These are phyloP conservation scores for Schizosaccharomyces cryophilus DNA, from an alignment of 805 yeast species.

Conservation along the genomic window DNA sequence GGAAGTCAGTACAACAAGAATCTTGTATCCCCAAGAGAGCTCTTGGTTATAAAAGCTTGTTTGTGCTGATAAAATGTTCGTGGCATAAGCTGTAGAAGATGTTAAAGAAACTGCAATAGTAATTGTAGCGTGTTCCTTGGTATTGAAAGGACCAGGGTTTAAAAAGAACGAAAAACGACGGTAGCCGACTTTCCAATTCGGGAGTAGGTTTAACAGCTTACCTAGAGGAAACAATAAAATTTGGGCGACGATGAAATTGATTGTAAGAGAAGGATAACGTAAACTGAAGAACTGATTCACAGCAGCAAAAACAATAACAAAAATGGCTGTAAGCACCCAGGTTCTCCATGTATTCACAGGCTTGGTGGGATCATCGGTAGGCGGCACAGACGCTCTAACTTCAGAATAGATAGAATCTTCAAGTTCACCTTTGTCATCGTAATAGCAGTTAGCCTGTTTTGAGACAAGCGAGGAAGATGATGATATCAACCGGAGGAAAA, in stretches of 20 bases:
- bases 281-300: constrained; percentile 24
- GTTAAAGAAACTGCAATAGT: constrained; percentile 23
- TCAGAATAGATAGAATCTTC: constrained; percentile 20
- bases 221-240: constrained; percentile 40
- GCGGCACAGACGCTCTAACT: constrained; percentile 26
- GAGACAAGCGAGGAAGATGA: too few species aligned
- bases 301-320: constrained; percentile 9
- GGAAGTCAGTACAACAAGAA: constrained; percentile 28
- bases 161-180: constrained; percentile 15
- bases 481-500: too few species aligned
- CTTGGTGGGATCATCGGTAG: constrained; percentile 20
- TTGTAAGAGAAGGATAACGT: constrained; percentile 28
- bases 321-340: constrained; percentile 14
- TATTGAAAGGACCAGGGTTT: constrained; percentile 39
- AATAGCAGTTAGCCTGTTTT: too few species aligned
- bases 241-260: constrained; percentile 31
- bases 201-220: constrained; percentile 20
- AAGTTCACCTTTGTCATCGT: neutral
- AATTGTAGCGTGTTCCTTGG: constrained; percentile 28
- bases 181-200: constrained; percentile 22
- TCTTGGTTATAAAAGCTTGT: constrained; percentile 23
- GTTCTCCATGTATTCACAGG: constrained; percentile 18
- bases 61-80: constrained; percentile 31
- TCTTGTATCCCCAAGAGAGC: constrained; percentile 22
- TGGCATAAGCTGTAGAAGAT: constrained; percentile 27